Evolutionary conservation across 306 rosid species (phyloP).

Genomic region (Comarum palustre): DNA sequence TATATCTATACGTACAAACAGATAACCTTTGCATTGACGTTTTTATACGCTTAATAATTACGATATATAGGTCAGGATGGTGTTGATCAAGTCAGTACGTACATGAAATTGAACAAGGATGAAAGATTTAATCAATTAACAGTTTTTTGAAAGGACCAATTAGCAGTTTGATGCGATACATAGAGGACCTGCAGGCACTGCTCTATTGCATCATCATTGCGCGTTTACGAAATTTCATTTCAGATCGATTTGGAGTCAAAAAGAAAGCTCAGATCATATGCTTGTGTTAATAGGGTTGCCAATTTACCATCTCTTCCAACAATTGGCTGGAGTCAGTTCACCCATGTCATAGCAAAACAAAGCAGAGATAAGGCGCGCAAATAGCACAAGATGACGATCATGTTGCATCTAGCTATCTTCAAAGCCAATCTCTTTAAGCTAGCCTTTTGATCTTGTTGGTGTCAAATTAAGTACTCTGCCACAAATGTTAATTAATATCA

Average conservation of each 20-base stretch:
- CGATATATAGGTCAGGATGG: background rate
- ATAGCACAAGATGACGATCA: background rate
- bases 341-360: constrained; percentile 9
- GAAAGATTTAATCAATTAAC: background rate
- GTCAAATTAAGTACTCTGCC: background rate
- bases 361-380: constrained; percentile 8
- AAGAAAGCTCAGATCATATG: background rate
- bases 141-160: too few species aligned
- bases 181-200: background rate
- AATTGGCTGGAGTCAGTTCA: constrained; percentile 13
- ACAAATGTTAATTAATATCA: background rate
- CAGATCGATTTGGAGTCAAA: background rate
- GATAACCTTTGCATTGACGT: background rate
- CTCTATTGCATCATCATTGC: background rate
- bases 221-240: background rate
- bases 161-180: background rate
- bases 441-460: constrained; percentile 6
- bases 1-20: background rate
- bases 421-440: background rate
- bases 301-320: background rate
- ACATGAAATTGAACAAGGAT: background rate
- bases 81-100: background rate
- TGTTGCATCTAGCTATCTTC: background rate
- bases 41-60: background rate
- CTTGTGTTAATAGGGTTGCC: background rate